A percentile compares a stretch with the other conserved stretches of the same genome.
phyloP scores from a whole-genome alignment of 2,329 filamentous ascomycete genomes.

The Fusarium citri region DNA sequence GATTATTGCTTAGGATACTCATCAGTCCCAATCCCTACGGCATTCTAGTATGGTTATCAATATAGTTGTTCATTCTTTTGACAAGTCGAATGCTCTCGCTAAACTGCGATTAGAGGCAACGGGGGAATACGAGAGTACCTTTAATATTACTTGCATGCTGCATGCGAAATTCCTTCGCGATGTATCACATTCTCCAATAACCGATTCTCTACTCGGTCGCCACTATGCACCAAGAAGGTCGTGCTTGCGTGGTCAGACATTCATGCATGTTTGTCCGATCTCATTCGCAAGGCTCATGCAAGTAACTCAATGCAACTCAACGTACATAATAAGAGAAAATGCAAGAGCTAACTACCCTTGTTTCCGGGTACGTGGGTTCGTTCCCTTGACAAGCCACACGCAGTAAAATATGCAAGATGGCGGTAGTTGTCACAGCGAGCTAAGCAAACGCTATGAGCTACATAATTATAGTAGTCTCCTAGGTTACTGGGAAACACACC shows the following conservation, averaged over 20 bases:
- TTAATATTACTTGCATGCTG: not conserved
- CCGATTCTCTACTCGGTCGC: not conserved
- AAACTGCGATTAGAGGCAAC: not conserved
- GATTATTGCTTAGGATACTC: not conserved
- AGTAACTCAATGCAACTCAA: not conserved
- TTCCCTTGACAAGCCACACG: slow-evolving; percentile 11
- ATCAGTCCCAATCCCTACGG: not conserved
- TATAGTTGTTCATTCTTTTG: not conserved
- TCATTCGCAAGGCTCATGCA: not conserved
- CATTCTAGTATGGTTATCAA: not conserved
- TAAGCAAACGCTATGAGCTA: slow-evolving; percentile 1
- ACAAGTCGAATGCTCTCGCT: not conserved
- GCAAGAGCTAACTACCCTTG: not conserved
- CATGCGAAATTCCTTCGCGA: slow-evolving; percentile 16
- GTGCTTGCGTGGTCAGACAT: slow-evolving; percentile 11
- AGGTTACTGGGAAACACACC: not conserved
- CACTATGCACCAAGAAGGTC: not conserved
- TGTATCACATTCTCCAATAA: slow-evolving; percentile 13
- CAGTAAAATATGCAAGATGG: not conserved
- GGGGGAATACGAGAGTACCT: not conserved
- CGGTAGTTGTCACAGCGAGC: not conserved
- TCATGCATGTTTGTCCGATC: slow-evolving; percentile 27
- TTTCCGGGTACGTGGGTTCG: slow-evolving; percentile 24
- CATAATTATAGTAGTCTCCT: not conserved
- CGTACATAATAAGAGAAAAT: not conserved